A percentile compares a stretch with the other conserved stretches of the same genome.
These are phyloP conservation scores for Neurospora cerealis DNA, from an alignment of 495 filamentous ascomycete species.

Conservation along the genomic window DNA sequence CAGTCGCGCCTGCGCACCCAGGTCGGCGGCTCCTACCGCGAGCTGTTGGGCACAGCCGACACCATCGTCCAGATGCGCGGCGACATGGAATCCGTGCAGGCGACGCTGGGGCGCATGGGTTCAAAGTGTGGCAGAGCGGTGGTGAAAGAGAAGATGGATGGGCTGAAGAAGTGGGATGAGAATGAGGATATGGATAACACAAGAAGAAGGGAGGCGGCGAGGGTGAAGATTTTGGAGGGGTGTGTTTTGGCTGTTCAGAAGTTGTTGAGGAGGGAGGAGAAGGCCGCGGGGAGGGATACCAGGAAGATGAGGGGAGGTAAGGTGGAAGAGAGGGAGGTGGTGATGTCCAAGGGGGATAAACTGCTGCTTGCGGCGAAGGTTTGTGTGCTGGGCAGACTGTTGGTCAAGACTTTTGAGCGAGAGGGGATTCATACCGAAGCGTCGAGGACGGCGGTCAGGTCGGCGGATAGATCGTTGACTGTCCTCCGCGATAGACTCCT, in stretches of 20 bases:
- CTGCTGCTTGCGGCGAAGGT: conserved; percentile 68
- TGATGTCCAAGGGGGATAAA: conserved; percentile 28
- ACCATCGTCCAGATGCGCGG: conserved; percentile 80
- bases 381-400: conserved; percentile 55
- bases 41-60: conserved; percentile 86
- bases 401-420: conserved; percentile 36
- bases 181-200: conserved; percentile 7
- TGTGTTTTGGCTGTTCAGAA: conserved; percentile 27
- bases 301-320: conserved; percentile 19
- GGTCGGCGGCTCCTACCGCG: conserved; percentile 89
- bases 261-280: conserved; percentile 33
- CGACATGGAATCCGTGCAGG: conserved; percentile 65
- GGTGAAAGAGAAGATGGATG: conserved; percentile 56
- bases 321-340: neutral
- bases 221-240: conserved; percentile 31
- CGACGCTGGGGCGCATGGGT: conserved; percentile 59
- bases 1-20: conserved; percentile 79
- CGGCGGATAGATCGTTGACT: conserved; percentile 48
- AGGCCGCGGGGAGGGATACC: conserved; percentile 12
- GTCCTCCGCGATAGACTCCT: conserved; percentile 49
- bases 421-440: conserved; percentile 24
- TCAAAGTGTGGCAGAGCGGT: conserved; percentile 64
- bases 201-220: conserved; percentile 19
- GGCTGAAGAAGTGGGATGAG: conserved; percentile 27
- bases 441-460: conserved; percentile 45